Evolutionary conservation across 225 moss, liverwort and hornwort species (phyloP).

Genomic region (Marchantia polymorpha): DNA sequence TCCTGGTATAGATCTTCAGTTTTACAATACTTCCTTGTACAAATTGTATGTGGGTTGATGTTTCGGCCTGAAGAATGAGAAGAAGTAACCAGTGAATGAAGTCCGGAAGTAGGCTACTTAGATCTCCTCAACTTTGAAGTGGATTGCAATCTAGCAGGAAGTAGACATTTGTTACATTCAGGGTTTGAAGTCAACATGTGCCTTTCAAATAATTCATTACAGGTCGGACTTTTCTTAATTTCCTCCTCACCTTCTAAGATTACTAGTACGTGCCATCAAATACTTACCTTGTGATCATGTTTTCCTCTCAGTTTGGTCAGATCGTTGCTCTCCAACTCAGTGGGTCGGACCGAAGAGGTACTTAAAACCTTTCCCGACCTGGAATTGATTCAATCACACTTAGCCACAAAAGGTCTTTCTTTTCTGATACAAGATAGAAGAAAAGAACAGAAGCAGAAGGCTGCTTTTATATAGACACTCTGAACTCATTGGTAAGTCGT

Average conservation of each 20-base stretch:
- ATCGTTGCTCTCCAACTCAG: constrained; percentile 49
- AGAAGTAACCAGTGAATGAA: background rate
- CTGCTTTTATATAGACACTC: too few relatives aligned
- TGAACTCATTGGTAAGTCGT: too few relatives aligned
- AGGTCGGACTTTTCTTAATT: too few relatives aligned
- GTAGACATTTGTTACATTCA: too few relatives aligned
- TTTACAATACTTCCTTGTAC: too few relatives aligned
- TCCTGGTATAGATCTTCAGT: constrained; percentile 29
- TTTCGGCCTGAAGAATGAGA: background rate
- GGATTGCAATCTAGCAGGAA: too few relatives aligned
- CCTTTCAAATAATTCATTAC: too few relatives aligned
- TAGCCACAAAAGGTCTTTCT: too few relatives aligned
- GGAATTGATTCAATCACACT: background rate
- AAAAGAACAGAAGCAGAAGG: too few relatives aligned
- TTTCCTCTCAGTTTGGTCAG: constrained; percentile 49
- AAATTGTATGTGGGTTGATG: background rate
- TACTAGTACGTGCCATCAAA: background rate
- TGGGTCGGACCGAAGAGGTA: constrained; percentile 48
- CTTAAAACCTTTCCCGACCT: background rate
- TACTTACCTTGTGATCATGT: constrained; percentile 10
- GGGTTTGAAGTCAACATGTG: too few relatives aligned
- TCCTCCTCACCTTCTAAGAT: too few relatives aligned
- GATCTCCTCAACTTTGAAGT: background rate
- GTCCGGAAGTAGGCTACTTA: background rate
- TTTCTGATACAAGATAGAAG: too few relatives aligned